Evolutionary conservation across 2,329 filamentous ascomycete species (phyloP), one percentile per base, ranked within the genome.

Genomic region (Arthrobotrys sinensis): DNA sequence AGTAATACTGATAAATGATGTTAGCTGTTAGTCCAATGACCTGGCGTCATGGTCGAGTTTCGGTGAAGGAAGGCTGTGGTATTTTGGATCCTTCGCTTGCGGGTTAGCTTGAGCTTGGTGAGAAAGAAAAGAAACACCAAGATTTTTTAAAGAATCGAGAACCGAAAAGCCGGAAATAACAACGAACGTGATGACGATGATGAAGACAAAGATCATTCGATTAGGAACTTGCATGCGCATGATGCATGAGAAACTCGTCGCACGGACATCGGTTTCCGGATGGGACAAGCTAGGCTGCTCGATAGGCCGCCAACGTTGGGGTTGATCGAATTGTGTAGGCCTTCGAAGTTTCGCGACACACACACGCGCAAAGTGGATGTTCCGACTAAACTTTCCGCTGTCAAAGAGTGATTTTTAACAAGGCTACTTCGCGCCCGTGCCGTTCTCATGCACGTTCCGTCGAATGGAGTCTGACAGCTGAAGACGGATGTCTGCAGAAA

Each of bases 71-170:
- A 66, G 69, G 50, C 50, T 66, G 50, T 73, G 38, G 38, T 60
- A 34, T 73, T 66, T 55, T 60, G 32, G 69, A 73, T 73, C 69
- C 69, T 73, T 73, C 69, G 60, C 43, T 65, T 72, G 65, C 34
- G 46, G 10, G 24, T 12, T 38, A 38, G 12, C 6, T 28, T 28
- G 24, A 38, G 12, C 6, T 28, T 28, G 24, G 24, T 28, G 24
- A 28, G 24, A 28, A 28, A n/a, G n/a, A n/a, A n/a, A n/a, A n/a
- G n/a, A 38, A 8, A 8, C 36, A 8, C 36, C 36, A 38, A 38
- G 36, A 38, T 8, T 14, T 38, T 5, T 36, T n/a, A n/a, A 28
- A 28, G 24, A 28, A 28, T 28, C 24, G 24, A 28, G 24, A 28
- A 28, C 24, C 24, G 24, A 40, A 40, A 34, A 53, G 32, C 34